Evolutionary conservation across 2,329 filamentous ascomycete species (phyloP), one percentile per base, ranked within the genome.

Genomic region (Sarocladium kiliense): DNA sequence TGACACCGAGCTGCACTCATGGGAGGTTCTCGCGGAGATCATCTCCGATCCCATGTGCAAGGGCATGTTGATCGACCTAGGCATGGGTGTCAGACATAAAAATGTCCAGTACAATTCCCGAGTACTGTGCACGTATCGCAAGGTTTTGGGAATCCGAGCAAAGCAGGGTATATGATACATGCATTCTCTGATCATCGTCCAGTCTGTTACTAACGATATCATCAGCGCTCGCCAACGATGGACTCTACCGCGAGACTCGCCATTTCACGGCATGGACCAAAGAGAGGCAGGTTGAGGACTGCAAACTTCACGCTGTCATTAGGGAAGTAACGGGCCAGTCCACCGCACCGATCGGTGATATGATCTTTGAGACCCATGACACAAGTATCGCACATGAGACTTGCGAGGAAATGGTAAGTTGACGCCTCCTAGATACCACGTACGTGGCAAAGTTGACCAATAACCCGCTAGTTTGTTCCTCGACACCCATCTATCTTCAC

Each of bases 391-490:
- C 63, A 1, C 67, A 66, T 11, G 74, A 76, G 58, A 73, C 74
- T 2, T 76, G 72, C 39, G 71, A 74, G 50, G 71, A 74, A 57
- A 59, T 58, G 23, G 47, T 36, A 18, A 12, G 68, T 3, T 67
- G 66, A 9, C 19, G 39, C 23, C 56, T 11, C 19, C 18, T 18
- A 19, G 7, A 63, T 62, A 3, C 65, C 65, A 9, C 57, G 61
- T 1, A 65, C 63, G 32, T 65, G 83, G 3, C 80, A 84, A 59
- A 79, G 78, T 30, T 71, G 74, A 10, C 84, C 85, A 73, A 49
- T 18, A 2, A 7, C 2, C 2, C 16, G n/a, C 5, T 21, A 51
- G 47, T 59, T 57, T 36, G 57, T 55, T 3, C 54, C 54, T 9
- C 54, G 39, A 12, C 59, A 47, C 34, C 61, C 58, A 2, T 58